Conservation (phyloP, 352 stramenopile species). For the Globisporangium spinosum region DNA sequence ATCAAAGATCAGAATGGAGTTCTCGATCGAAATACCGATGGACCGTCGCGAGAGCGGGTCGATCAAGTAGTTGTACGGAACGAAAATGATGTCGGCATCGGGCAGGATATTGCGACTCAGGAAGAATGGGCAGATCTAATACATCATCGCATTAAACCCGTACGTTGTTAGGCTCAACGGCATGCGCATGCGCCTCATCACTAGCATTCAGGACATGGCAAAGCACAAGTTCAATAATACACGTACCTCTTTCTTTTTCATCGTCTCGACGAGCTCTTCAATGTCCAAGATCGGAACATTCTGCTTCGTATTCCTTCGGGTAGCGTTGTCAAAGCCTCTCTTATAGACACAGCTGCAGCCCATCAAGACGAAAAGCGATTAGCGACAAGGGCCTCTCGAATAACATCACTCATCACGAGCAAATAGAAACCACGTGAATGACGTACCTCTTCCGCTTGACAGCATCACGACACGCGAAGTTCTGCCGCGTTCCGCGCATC, state of each 20-base stretch:
- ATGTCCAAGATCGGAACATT: conserved; percentile 95
- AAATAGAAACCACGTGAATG: conserved; percentile 19
- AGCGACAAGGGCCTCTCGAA: neutral
- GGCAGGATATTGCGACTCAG: conserved; percentile 88
- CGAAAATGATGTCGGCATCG: conserved; percentile 95
- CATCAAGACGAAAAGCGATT: neutral
- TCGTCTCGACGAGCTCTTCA: conserved; percentile 93
- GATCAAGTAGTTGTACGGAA: conserved; percentile 99
- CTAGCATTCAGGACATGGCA: conserved; percentile 2
- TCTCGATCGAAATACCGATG: conserved; percentile 94
- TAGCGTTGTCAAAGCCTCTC: conserved; percentile 64
- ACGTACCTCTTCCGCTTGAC: conserved; percentile 84
- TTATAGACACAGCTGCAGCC: conserved; percentile 66
- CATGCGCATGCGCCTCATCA: neutral
- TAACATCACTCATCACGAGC: neutral
- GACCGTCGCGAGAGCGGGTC: conserved; percentile 89
- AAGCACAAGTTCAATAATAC: neutral
- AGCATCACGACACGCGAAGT: conserved; percentile 81
- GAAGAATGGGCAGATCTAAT: conserved; percentile 97
- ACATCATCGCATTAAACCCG: neutral
- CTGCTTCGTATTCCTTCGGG: conserved; percentile 43
- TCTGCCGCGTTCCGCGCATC: conserved; percentile 81
- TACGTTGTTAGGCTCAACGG: neutral
- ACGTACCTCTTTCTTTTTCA: conserved; percentile 70
- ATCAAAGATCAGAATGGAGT: conserved; percentile 98